Conservation (phyloP, 2,329 filamentous ascomycete genomes). For the Phaeosphaeriaceae sp. region DNA sequence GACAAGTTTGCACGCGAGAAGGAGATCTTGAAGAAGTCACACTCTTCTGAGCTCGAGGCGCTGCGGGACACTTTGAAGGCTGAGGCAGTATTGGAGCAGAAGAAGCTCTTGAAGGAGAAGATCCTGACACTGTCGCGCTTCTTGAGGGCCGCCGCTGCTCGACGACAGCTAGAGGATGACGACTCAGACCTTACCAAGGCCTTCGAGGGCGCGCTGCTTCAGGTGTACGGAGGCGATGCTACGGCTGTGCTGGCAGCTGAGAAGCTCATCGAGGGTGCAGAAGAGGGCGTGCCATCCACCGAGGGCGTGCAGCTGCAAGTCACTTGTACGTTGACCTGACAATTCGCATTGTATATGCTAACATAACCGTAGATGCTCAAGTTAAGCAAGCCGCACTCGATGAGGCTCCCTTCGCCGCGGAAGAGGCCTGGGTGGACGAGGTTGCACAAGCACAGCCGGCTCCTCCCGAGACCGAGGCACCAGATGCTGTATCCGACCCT, state of each 20-base stretch:
- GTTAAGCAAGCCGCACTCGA: slow-evolving; percentile 61
- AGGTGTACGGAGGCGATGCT: slow-evolving; percentile 80
- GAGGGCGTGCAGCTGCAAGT: slow-evolving; percentile 70
- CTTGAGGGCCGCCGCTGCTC: slow-evolving; percentile 77
- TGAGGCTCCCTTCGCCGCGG: slow-evolving; percentile 62
- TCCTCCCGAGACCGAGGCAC: slow-evolving; percentile 42
- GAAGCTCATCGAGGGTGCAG: slow-evolving; percentile 76
- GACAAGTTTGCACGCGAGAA: slow-evolving; percentile 65
- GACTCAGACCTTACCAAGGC: slow-evolving; percentile 79
- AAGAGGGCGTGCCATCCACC: slow-evolving; percentile 71
- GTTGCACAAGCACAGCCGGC: slow-evolving; percentile 53
- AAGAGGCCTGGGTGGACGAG: slow-evolving; percentile 59
- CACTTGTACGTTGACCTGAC: slow-evolving; percentile 67
- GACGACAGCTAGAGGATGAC: slow-evolving; percentile 73
- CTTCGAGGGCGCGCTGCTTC: slow-evolving; percentile 78
- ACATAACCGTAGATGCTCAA: slow-evolving; percentile 58
- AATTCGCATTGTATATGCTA: slow-evolving; percentile 6
- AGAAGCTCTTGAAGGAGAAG: slow-evolving; percentile 63
- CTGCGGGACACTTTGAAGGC: slow-evolving; percentile 62
- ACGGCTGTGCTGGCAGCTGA: slow-evolving; percentile 76
- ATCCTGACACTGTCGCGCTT: slow-evolving; percentile 79
- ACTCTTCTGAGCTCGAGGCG: slow-evolving; percentile 65
- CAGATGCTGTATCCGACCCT: slow-evolving; percentile 63
- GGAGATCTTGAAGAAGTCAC: slow-evolving; percentile 60
- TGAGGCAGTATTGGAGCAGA: slow-evolving; percentile 57